Evolutionary conservation across 1,139 yeast genomes (phyloP).

Genomic region (Protomyces pachydermus): DNA sequence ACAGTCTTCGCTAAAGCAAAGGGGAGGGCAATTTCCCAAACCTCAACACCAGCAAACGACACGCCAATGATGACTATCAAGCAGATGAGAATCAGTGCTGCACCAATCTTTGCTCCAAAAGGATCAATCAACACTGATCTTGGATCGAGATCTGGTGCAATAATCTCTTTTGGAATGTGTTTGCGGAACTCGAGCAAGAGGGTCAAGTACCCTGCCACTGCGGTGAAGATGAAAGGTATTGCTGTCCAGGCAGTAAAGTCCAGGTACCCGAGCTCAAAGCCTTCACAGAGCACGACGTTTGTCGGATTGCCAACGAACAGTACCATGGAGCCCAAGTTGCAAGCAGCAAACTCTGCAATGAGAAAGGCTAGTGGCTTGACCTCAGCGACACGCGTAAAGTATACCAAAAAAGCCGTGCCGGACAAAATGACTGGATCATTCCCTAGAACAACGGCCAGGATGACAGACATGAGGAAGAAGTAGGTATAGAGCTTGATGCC

Average conservation of each 20-base stretch:
- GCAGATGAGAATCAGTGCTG: slow-evolving; percentile 7
- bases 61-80: slow-evolving; percentile 22
- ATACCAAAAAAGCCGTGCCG: slow-evolving; percentile 25
- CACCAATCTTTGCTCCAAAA: slow-evolving; percentile 24
- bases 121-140: slow-evolving; percentile 21
- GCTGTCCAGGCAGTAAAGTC: slow-evolving; percentile 26
- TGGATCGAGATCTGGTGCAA: slow-evolving; percentile 27
- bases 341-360: slow-evolving; percentile 24
- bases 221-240: slow-evolving; percentile 20
- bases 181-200: slow-evolving; percentile 10
- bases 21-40: slow-evolving; percentile 25
- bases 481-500: slow-evolving; percentile 20
- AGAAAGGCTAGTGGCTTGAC: slow-evolving; percentile 22
- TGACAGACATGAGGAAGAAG: slow-evolving; percentile 22
- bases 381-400: slow-evolving; percentile 27
- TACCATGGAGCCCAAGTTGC: slow-evolving; percentile 27
- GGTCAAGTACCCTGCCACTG: slow-evolving; percentile 14
- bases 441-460: slow-evolving; percentile 22
- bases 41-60: slow-evolving; percentile 25
- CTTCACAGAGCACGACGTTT: slow-evolving; percentile 27
- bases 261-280: slow-evolving; percentile 22
- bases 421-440: slow-evolving; percentile 27
- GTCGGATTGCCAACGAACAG: slow-evolving; percentile 27
- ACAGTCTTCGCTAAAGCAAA: slow-evolving; percentile 20
- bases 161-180: slow-evolving; percentile 16